Evolutionary conservation across 2,329 filamentous ascomycete species (phyloP).

Genomic region (Curvularia sp.): DNA sequence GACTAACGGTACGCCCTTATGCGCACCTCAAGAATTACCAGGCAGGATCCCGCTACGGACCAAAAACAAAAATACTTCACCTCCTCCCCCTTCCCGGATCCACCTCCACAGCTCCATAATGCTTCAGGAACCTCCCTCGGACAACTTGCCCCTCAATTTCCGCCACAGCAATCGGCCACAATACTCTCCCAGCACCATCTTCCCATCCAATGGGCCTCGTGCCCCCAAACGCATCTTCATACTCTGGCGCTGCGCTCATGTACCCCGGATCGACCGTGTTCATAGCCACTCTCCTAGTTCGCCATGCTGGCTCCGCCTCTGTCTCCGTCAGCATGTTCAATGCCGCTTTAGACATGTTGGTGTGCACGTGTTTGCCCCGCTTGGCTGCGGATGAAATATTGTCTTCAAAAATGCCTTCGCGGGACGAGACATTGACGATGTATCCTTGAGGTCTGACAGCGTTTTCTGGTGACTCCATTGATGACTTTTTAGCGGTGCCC

Average conservation of each 20-base stretch:
- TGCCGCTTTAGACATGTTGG: slow-evolving; percentile 27
- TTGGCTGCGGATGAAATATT: slow-evolving; percentile 9
- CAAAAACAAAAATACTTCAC: background rate
- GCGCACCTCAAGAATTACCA: background rate
- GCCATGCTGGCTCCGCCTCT: slow-evolving; percentile 19
- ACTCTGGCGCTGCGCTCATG: slow-evolving; percentile 24
- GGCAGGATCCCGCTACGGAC: background rate
- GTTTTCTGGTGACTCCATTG: background rate
- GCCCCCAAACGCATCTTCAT: slow-evolving; percentile 18
- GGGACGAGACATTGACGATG: slow-evolving; percentile 27
- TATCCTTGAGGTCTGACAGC: slow-evolving; percentile 15
- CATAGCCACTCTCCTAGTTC: slow-evolving; percentile 11
- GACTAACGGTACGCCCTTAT: background rate
- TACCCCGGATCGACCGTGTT: slow-evolving; percentile 24
- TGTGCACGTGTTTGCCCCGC: slow-evolving; percentile 21
- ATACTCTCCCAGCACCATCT: slow-evolving; percentile 19
- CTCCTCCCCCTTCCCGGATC: slow-evolving; percentile 18
- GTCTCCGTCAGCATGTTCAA: slow-evolving; percentile 28
- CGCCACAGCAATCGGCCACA: slow-evolving; percentile 24
- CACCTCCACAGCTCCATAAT: slow-evolving; percentile 21
- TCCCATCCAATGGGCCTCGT: slow-evolving; percentile 22
- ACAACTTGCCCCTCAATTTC: slow-evolving; percentile 11
- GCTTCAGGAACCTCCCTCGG: slow-evolving; percentile 23
- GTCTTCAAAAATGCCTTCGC: slow-evolving; percentile 26
- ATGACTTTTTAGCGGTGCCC: slow-evolving; percentile 1